These are phyloP conservation scores for Dactylonectria macrodidyma DNA, from an alignment of 2,329 filamentous ascomycete genomes.

Conservation along the genomic window DNA sequence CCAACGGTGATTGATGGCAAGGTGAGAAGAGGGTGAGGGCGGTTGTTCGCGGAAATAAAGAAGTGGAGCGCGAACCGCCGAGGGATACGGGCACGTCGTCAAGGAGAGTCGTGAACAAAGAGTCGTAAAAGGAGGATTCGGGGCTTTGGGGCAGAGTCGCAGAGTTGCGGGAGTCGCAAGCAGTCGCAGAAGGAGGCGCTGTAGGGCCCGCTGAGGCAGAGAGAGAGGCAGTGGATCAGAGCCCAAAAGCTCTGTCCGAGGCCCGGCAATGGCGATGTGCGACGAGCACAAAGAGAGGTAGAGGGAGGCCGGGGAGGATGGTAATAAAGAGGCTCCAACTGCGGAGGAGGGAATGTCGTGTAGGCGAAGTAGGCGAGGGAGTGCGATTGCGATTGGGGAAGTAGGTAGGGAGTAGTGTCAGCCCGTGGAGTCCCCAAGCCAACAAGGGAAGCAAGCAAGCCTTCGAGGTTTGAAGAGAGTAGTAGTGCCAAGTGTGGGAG, in stretches of 20 bases:
- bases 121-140: no score
- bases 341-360: constrained; percentile 30
- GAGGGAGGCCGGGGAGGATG: constrained; percentile 4
- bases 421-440: no score
- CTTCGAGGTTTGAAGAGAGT: no score
- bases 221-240: constrained; percentile 43
- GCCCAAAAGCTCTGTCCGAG: constrained; percentile 40
- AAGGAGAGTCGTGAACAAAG: constrained; percentile 22
- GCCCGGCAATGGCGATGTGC: constrained; percentile 35
- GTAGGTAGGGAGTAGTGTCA: neutral
- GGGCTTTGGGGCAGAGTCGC: constrained; percentile 12
- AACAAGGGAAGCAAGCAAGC: no score
- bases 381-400: constrained; percentile 1
- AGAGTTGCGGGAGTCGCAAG: no score
- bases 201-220: constrained; percentile 14
- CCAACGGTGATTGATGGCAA: constrained; percentile 30
- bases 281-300: constrained; percentile 3
- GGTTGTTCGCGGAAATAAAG: constrained; percentile 38
- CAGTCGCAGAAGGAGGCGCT: constrained; percentile 20
- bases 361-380: constrained; percentile 8
- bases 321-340: constrained; percentile 16
- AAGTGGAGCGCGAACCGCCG: constrained; percentile 27
- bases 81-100: constrained; percentile 22
- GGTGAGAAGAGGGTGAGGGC: constrained; percentile 30
- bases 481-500: no score